Evolutionary conservation across 2,329 filamentous ascomycete genomes (phyloP).

Genomic region (Raffaelea arxii): DNA sequence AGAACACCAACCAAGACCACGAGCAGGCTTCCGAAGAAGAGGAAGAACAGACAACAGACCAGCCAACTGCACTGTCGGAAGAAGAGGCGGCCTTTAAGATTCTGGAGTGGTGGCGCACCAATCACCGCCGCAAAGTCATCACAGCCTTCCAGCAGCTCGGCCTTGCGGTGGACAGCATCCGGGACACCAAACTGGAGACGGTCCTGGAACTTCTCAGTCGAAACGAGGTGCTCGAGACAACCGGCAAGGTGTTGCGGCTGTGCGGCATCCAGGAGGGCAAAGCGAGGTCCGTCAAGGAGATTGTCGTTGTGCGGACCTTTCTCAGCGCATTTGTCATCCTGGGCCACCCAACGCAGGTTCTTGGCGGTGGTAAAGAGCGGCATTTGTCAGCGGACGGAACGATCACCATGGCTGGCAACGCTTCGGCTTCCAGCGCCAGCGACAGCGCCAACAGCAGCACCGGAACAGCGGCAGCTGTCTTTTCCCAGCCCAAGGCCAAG

Average conservation of each 20-base stretch:
- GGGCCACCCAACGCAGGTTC: slow-evolving; percentile 67
- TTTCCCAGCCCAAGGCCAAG: slow-evolving; percentile 35
- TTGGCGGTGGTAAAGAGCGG: slow-evolving; percentile 55
- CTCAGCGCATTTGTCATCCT: slow-evolving; percentile 72
- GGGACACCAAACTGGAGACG: slow-evolving; percentile 63
- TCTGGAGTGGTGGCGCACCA: slow-evolving; percentile 60
- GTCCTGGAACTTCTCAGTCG: slow-evolving; percentile 59
- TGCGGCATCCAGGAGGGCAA: slow-evolving; percentile 61
- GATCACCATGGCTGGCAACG: neutral
- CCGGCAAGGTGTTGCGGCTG: slow-evolving; percentile 57
- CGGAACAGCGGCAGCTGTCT: no score
- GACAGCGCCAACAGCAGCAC: neutral
- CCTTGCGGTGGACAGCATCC: slow-evolving; percentile 60
- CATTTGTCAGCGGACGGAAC: neutral
- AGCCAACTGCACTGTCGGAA: slow-evolving; percentile 14
- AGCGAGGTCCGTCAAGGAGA: slow-evolving; percentile 53
- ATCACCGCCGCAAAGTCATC: slow-evolving; percentile 48
- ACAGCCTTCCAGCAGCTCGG: slow-evolving; percentile 56
- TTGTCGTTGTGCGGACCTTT: slow-evolving; percentile 65
- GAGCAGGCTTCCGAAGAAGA: neutral
- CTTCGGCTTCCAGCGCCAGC: neutral
- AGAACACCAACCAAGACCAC: slow-evolving; percentile 18
- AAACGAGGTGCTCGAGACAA: slow-evolving; percentile 54
- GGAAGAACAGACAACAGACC: neutral
- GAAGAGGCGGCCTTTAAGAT: slow-evolving; percentile 57